Base-by-base conservation (phyloP, 2,329 filamentous ascomycete species). In the Epichloe sp. region DNA sequence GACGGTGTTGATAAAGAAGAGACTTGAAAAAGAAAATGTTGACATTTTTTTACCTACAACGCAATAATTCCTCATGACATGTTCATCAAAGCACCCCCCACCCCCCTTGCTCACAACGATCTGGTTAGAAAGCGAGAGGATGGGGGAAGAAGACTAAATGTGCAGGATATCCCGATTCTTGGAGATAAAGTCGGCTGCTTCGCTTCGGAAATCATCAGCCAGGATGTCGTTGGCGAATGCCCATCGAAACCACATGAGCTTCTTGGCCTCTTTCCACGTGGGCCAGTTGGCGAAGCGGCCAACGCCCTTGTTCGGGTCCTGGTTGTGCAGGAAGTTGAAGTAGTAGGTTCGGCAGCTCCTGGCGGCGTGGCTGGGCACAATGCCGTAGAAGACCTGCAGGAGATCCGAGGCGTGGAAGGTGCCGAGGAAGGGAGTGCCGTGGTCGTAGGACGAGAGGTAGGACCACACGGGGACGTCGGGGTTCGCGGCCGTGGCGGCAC, bases 361-460 rank as follows among this genome's bases (percentile, higher is more conserved):
- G 31, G 76, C 76, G 2, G 82, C 82, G 52, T 82, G 77, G 61
- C 86, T 80, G 12, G 79, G 75, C 47, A 77, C 60, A 12, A 84
- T 64, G 0, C 83, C 83, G 52, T 78, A 82, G 55, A 88, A 88
- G 0, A 86, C 76, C 61, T 85, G 79, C 3, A 87, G 57, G 1
- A 90, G 58, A 57, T 90, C 86, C 1, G 76, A 79, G 14, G 67
- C 83, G 63, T 93, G 88, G 66, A 88, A 85, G 0, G 86, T 90
- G 17, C 88, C 87, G 0, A 91, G 65, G 46, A 90, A 66, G 0
- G 86, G 83, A 0, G 80, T 83, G 10, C 82, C 82, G 61, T 83
- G 80, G 68, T 84, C 66, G 67, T 90, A 90, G 0, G 80, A 83
- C 0, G 82, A 69, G 1, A 93, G 75, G 66, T 89, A 93, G 0